Conservation (phyloP, 257 asterid species). For the Linaria vulgaris region DNA sequence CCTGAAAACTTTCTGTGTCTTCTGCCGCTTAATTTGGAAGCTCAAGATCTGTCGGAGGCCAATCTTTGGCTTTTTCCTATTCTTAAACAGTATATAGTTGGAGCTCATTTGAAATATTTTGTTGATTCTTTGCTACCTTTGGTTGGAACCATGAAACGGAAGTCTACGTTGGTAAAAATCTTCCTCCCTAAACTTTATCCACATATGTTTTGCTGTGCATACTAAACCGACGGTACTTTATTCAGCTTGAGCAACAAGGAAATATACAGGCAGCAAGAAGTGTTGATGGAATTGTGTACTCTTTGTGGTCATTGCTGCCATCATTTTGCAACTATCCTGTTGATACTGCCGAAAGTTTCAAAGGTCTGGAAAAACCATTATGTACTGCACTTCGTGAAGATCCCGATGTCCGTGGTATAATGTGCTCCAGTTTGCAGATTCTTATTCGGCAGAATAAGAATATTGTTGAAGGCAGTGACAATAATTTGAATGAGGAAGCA, state of each 20-base stretch:
- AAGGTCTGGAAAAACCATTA: conserved; percentile 55
- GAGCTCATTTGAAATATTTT: conserved; percentile 69
- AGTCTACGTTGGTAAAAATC: conserved; percentile 60
- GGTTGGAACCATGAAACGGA: conserved; percentile 60
- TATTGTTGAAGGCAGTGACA: conserved; percentile 53
- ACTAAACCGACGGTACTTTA: conserved; percentile 16
- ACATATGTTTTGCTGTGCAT: conserved; percentile 5
- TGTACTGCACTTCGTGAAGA: conserved; percentile 69
- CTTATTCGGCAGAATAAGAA: conserved; percentile 80
- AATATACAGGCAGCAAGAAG: conserved; percentile 57
- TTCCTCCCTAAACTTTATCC: conserved; percentile 3
- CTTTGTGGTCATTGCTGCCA: conserved; percentile 95
- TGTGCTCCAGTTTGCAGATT: conserved; percentile 82
- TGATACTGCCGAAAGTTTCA: conserved; percentile 77
- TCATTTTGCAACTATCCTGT: conserved; percentile 92
- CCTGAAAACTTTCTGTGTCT: conserved; percentile 66
- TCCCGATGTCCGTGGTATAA: conserved; percentile 60
- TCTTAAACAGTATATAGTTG: conserved; percentile 75
- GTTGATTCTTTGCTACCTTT: conserved; percentile 54
- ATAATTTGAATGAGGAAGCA: conserved; percentile 33
- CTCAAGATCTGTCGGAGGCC: conserved; percentile 63
- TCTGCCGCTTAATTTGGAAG: conserved; percentile 74
- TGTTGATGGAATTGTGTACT: conserved; percentile 69
- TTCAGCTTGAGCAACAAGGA: conserved; percentile 79
- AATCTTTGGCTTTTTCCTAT: conserved; percentile 92